phyloP scores from a whole-genome alignment of 78 protist species.

The Chrysochromulina tobinii region DNA sequence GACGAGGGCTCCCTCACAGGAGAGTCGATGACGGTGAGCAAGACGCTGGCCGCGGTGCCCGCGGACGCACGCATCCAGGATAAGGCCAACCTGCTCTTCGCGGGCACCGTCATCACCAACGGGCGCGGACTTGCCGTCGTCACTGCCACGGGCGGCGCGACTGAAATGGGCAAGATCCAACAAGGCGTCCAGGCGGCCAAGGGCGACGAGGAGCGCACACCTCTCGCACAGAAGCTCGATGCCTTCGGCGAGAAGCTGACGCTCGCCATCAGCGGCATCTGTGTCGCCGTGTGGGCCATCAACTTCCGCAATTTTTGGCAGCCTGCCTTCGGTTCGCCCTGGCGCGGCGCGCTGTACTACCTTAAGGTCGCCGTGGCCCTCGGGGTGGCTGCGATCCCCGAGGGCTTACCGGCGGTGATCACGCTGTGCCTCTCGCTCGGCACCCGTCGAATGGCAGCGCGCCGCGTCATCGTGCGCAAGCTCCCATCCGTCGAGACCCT shows the following conservation, averaged over 20 bases:
- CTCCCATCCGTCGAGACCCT: constrained; percentile 94
- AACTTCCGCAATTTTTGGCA: constrained; percentile 38
- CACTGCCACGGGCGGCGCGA: constrained; percentile 55
- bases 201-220: constrained; percentile 59
- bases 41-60: not conserved
- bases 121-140: not conserved
- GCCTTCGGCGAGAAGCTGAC: constrained; percentile 74
- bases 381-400: constrained; percentile 93
- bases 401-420: constrained; percentile 93
- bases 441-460: constrained; percentile 72
- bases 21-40: constrained; percentile 20
- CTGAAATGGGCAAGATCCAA: constrained; percentile 73
- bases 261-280: constrained; percentile 45
- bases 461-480: constrained; percentile 79
- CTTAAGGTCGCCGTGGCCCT: constrained; percentile 81
- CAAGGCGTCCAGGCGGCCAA: constrained; percentile 6
- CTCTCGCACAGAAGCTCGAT: constrained; percentile 79
- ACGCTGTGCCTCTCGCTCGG: constrained; percentile 89
- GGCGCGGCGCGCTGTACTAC: constrained; percentile 61
- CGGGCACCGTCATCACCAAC: not conserved
- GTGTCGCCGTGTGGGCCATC: constrained; percentile 28
- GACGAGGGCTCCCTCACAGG: constrained; percentile 51
- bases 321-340: constrained; percentile 29
- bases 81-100: constrained; percentile 37
- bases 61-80: constrained; percentile 22